Evolutionary conservation across 2,329 filamentous ascomycete species (phyloP).

Genomic region (Hirsutella thompsonii): DNA sequence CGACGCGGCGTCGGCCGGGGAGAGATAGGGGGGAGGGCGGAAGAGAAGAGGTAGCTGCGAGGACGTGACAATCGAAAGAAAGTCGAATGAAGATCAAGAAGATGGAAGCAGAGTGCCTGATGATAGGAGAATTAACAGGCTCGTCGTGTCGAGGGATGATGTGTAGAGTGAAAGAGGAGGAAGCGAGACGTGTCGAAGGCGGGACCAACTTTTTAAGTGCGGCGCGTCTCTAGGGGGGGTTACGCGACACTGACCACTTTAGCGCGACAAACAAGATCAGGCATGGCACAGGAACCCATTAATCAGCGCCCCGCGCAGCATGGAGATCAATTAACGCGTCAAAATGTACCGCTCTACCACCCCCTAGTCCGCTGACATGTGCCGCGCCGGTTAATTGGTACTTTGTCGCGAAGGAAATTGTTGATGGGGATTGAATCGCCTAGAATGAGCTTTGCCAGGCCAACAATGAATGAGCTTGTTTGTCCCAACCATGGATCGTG

Average conservation of each 20-base stretch:
- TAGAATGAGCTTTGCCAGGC: no score
- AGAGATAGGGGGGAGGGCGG: constrained; percentile 9
- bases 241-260: not conserved
- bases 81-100: not conserved
- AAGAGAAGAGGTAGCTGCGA: constrained; percentile 2
- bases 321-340: not conserved
- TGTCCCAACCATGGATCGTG: no score
- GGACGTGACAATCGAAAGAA: not conserved
- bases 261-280: not conserved
- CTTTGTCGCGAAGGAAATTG: no score
- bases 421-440: no score
- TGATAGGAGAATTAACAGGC: not conserved
- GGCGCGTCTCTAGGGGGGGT: not conserved
- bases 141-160: not conserved
- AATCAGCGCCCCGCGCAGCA: not conserved
- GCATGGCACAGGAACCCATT: not conserved
- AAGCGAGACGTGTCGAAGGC: not conserved
- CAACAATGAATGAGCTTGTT: no score
- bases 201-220: not conserved
- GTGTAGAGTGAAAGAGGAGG: not conserved
- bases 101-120: not conserved
- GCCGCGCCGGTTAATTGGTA: no score
- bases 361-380: not conserved
- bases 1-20: constrained; percentile 10
- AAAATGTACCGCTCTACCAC: not conserved